A percentile compares a stretch with the other conserved stretches of the same genome.
phyloP scores from a whole-genome alignment of 768 basidiomycete genomes.

The Russula vinacea region DNA sequence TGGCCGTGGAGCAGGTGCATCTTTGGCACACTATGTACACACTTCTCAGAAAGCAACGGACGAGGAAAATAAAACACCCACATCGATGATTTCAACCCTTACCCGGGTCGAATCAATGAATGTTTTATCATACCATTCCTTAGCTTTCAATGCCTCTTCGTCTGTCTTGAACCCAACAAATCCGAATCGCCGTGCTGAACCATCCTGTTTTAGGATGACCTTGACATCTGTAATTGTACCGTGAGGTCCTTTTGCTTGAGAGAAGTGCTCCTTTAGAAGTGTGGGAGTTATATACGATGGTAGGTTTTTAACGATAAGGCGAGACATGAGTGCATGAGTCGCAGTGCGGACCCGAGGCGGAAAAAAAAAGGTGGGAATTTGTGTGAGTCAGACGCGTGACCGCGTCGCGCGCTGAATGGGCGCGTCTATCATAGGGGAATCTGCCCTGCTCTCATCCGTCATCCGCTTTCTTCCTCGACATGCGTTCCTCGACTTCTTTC shows the following conservation, averaged over 20 bases:
- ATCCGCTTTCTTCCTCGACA: neutral
- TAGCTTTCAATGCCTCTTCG: conserved; percentile 68
- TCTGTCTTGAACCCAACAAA: conserved; percentile 89
- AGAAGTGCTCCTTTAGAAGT: conserved; percentile 64
- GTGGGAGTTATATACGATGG: conserved; percentile 65
- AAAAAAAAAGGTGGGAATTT: neutral
- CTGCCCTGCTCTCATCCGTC: neutral
- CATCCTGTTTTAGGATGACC: conserved; percentile 71
- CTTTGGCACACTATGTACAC: conserved; percentile 57
- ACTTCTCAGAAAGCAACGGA: conserved; percentile 10
- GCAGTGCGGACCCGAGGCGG: conserved; percentile 12
- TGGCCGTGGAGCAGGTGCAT: conserved; percentile 63
- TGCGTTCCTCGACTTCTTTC: conserved; percentile 23
- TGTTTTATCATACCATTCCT: conserved; percentile 80
- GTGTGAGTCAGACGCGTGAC: conserved; percentile 20
- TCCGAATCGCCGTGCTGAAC: conserved; percentile 81
- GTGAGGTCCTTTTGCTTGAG: conserved; percentile 52
- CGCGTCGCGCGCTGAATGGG: neutral
- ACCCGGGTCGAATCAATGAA: conserved; percentile 81
- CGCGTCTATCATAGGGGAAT: neutral
- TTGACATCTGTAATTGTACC: conserved; percentile 84
- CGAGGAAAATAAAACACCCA: conserved; percentile 39
- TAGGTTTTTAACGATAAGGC: conserved; percentile 79
- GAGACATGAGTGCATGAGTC: conserved; percentile 69
- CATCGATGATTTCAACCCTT: conserved; percentile 72